Evolutionary conservation across 495 filamentous ascomycete species (phyloP).

Genomic region (Podospora pseudoanserina): DNA sequence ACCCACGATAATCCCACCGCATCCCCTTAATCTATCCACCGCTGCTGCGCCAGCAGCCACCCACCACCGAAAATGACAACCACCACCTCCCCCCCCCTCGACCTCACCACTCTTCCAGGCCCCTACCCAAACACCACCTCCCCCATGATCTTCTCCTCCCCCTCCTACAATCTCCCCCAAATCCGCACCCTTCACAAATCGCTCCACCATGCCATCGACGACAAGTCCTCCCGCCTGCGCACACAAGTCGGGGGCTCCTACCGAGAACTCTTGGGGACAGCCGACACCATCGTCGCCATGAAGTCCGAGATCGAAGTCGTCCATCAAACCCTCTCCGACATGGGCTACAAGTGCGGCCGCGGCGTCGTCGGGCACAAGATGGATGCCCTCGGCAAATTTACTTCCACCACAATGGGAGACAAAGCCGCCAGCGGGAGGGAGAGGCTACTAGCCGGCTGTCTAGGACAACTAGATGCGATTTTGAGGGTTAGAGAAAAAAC

Average conservation of each 20-base stretch:
- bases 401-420: slow-evolving; percentile 30
- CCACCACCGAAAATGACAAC: not conserved
- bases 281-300: slow-evolving; percentile 89
- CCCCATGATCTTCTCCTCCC: slow-evolving; percentile 71
- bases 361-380: slow-evolving; percentile 65
- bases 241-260: slow-evolving; percentile 92
- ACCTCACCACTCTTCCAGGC: slow-evolving; percentile 50
- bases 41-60: not conserved
- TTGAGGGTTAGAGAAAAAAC: slow-evolving; percentile 46
- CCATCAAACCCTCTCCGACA: slow-evolving; percentile 63
- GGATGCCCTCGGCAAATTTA: slow-evolving; percentile 58
- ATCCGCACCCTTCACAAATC: slow-evolving; percentile 57
- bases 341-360: slow-evolving; percentile 76
- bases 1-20: too few relatives aligned
- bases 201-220: slow-evolving; percentile 57
- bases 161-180: slow-evolving; percentile 54
- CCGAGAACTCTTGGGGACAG: slow-evolving; percentile 86
- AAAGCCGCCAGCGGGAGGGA: slow-evolving; percentile 33
- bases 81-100: slow-evolving; percentile 30
- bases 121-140: slow-evolving; percentile 62
- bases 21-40: not conserved
- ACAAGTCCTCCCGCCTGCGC: slow-evolving; percentile 83
- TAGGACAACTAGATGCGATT: slow-evolving; percentile 35
- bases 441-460: slow-evolving; percentile 42
- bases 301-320: slow-evolving; percentile 68